Percentiles rank a stretch among this genome's conserved stretches.
These are phyloP conservation scores for Fusarium sp. DNA, from an alignment of 2,329 filamentous ascomycete species.

Conservation along the genomic window DNA sequence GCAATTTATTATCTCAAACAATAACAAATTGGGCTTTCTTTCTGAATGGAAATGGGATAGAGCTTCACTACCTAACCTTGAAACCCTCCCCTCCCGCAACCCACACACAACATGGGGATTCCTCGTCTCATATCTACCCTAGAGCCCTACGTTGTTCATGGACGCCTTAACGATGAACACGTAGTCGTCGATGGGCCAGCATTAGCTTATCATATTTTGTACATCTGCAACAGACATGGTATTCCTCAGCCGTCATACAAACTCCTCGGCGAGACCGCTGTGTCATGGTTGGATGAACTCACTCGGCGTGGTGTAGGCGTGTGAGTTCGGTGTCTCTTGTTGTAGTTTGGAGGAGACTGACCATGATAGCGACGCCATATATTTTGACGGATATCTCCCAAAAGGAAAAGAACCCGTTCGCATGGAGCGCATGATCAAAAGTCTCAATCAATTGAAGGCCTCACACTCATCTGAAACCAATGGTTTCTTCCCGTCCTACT, in stretches of 20 bases:
- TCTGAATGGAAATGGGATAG: neutral
- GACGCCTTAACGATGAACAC: conserved; percentile 51
- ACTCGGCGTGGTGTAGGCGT: conserved; percentile 64
- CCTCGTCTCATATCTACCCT: conserved; percentile 63
- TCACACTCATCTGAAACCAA: conserved; percentile 48
- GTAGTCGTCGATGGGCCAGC: conserved; percentile 80
- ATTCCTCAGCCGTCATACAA: conserved; percentile 69
- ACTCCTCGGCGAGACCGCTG: conserved; percentile 66
- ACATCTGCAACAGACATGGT: conserved; percentile 61
- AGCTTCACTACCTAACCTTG: neutral
- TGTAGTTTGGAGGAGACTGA: conserved; percentile 3
- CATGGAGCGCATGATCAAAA: conserved; percentile 66
- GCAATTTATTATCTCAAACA: no score
- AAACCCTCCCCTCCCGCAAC: neutral
- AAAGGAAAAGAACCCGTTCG: conserved; percentile 69
- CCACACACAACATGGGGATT: conserved; percentile 62
- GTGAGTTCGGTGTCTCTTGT: conserved; percentile 54
- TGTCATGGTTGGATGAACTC: conserved; percentile 71
- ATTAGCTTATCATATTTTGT: conserved; percentile 77
- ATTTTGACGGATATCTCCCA: conserved; percentile 88
- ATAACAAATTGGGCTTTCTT: neutral
- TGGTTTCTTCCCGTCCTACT: conserved; percentile 39
- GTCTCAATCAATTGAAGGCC: conserved; percentile 63
- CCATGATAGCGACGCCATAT: conserved; percentile 64
- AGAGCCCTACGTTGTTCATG: conserved; percentile 58